Conservation (phyloP, 495 filamentous ascomycete species). For the Lichina pygmaea region DNA sequence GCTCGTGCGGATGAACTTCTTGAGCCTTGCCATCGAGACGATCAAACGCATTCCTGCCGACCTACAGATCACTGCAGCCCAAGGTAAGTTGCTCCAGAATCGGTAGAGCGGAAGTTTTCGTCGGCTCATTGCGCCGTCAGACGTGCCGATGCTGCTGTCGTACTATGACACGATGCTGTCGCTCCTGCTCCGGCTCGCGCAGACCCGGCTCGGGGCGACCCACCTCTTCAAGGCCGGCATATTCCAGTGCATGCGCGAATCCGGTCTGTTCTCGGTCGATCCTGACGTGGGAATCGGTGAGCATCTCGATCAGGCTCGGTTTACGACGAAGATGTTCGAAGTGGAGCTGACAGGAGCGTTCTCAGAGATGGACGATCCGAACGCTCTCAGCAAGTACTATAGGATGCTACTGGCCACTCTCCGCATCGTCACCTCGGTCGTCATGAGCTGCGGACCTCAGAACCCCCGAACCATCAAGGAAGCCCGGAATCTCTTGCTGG, state of each 20-base stretch:
- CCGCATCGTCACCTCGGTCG: slow-evolving; percentile 50
- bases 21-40: slow-evolving; percentile 65
- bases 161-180: slow-evolving; percentile 56
- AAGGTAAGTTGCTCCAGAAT: slow-evolving; percentile 14
- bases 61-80: slow-evolving; percentile 20
- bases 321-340: slow-evolving; percentile 1
- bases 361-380: slow-evolving; percentile 35
- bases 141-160: slow-evolving; percentile 23
- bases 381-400: slow-evolving; percentile 57
- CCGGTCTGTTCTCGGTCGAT: slow-evolving; percentile 64
- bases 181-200: slow-evolving; percentile 60
- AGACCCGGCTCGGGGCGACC: slow-evolving; percentile 51
- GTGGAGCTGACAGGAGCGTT: neutral
- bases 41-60: slow-evolving; percentile 46
- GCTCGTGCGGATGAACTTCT: slow-evolving; percentile 65
- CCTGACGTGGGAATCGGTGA: slow-evolving; percentile 69
- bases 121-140: slow-evolving; percentile 8
- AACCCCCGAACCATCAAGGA: slow-evolving; percentile 53
- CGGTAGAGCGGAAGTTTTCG: too few species aligned
- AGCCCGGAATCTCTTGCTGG: slow-evolving; percentile 44
- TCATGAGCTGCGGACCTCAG: slow-evolving; percentile 52
- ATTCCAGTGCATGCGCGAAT: slow-evolving; percentile 57
- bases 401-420: slow-evolving; percentile 54
- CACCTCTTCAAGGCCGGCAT: slow-evolving; percentile 66
- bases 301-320: slow-evolving; percentile 6